Conservation (phyloP, 768 basidiomycete genomes). For the Kwoniella sp. region DNA sequence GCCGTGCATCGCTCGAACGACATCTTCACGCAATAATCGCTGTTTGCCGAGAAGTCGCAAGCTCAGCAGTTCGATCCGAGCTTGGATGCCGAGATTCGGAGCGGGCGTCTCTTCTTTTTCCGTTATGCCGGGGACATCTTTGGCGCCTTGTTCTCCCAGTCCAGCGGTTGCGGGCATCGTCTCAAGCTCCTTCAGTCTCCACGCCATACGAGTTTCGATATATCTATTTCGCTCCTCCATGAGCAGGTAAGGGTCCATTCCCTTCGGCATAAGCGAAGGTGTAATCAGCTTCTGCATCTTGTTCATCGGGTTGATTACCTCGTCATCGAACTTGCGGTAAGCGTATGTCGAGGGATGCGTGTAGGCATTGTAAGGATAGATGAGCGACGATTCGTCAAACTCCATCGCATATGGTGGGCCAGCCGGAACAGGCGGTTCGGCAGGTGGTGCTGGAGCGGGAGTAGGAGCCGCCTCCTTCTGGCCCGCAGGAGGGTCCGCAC, state of each 20-base stretch:
- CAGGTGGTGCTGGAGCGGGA: conserved; percentile 2
- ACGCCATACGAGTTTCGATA: conserved; percentile 83
- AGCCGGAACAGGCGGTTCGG: neutral
- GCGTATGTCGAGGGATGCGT: conserved; percentile 68
- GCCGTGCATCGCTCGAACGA: conserved; percentile 84
- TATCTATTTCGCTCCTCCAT: conserved; percentile 88
- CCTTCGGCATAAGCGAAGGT: conserved; percentile 85
- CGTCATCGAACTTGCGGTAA: conserved; percentile 65
- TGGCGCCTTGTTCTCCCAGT: conserved; percentile 68
- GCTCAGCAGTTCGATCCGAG: conserved; percentile 89
- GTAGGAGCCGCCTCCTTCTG: conserved; percentile 32
- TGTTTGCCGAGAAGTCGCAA: conserved; percentile 89
- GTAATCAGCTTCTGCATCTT: conserved; percentile 68
- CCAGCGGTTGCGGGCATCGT: conserved; percentile 76
- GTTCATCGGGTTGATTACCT: conserved; percentile 43
- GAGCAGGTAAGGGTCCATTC: conserved; percentile 88
- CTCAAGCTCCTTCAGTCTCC: conserved; percentile 81
- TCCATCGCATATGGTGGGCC: conserved; percentile 61
- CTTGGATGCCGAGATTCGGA: conserved; percentile 66
- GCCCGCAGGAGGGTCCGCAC: neutral
- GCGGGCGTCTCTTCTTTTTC: conserved; percentile 52
- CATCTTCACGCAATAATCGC: conserved; percentile 76
- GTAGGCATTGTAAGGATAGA: conserved; percentile 92
- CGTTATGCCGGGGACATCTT: conserved; percentile 58
- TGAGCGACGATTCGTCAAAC: conserved; percentile 73